These are phyloP conservation scores for Chaetomium fimeti DNA, from an alignment of 495 filamentous ascomycete species.

Conservation along the genomic window DNA sequence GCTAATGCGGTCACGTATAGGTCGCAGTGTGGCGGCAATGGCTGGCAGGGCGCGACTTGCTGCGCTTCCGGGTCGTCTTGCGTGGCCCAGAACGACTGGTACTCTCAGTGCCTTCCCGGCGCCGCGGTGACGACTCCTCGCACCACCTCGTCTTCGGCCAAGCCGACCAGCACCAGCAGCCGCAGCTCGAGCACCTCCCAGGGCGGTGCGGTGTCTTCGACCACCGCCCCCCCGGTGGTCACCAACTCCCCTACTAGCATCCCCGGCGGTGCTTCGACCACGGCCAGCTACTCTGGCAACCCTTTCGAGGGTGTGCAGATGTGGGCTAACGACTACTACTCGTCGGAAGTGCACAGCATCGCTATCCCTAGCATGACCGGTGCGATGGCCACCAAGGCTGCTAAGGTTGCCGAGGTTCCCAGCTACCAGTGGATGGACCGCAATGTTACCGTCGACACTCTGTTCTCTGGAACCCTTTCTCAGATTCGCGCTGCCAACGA, in stretches of 20 bases:
- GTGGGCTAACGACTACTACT: constrained; percentile 59
- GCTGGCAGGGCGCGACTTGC: constrained; percentile 49
- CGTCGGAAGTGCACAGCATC: constrained; percentile 51
- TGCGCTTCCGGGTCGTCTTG: constrained; percentile 49
- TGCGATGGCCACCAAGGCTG: constrained; percentile 47
- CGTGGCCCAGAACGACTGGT: constrained; percentile 45
- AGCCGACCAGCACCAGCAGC: constrained; percentile 14
- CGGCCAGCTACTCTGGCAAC: constrained; percentile 48
- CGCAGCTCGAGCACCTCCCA: constrained; percentile 1
- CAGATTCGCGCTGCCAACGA: constrained; percentile 58
- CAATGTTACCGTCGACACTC: constrained; percentile 57
- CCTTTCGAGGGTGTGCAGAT: constrained; percentile 54
- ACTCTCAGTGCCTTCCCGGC: constrained; percentile 50
- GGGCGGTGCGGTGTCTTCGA: constrained; percentile 10
- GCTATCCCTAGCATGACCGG: constrained; percentile 51
- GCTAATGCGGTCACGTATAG: constrained; percentile 24
- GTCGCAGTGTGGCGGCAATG: constrained; percentile 52
- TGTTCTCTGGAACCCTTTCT: constrained; percentile 50
- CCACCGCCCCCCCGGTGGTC: constrained; percentile 6
- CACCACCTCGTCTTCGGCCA: background rate
- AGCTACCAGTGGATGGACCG: constrained; percentile 70
- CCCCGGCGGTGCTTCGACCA: constrained; percentile 23
- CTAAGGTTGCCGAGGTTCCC: constrained; percentile 62
- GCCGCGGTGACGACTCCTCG: constrained; percentile 26
- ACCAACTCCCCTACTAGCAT: constrained; percentile 16